Conservation (phyloP, 78 protist genomes). For the Dictyostelium purpureum region DNA sequence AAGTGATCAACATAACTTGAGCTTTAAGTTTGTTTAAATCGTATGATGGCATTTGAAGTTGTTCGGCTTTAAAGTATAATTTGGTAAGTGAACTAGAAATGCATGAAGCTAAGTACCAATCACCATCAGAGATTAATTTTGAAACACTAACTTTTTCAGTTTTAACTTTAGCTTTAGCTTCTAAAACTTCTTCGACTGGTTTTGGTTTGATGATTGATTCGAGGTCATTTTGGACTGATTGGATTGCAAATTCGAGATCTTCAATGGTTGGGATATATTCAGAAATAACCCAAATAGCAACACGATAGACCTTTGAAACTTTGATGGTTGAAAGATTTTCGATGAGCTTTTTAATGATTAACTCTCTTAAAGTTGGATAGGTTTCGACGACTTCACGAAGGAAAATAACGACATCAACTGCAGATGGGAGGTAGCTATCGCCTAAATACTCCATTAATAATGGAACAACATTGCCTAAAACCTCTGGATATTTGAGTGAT, state of each 20-base stretch:
- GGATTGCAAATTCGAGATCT: slow-evolving; percentile 73
- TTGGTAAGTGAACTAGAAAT: slow-evolving; percentile 78
- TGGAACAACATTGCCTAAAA: slow-evolving; percentile 92
- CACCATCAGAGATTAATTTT: slow-evolving; percentile 31
- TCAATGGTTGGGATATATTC: slow-evolving; percentile 80
- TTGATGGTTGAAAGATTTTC: slow-evolving; percentile 68
- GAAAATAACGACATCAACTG: slow-evolving; percentile 86
- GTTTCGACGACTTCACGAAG: slow-evolving; percentile 90
- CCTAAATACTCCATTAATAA: slow-evolving; percentile 92
- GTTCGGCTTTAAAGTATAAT: slow-evolving; percentile 81
- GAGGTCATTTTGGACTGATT: slow-evolving; percentile 50
- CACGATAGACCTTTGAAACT: slow-evolving; percentile 83
- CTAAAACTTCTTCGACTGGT: slow-evolving; percentile 19
- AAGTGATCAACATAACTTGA: slow-evolving; percentile 77
- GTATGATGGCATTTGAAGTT: neutral
- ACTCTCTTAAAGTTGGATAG: slow-evolving; percentile 84
- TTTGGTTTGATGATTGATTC: slow-evolving; percentile 30
- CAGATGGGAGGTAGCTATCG: slow-evolving; percentile 73
- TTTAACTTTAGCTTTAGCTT: slow-evolving; percentile 46
- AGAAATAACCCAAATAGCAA: slow-evolving; percentile 93
- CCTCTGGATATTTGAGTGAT: slow-evolving; percentile 93
- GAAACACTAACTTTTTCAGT: neutral
- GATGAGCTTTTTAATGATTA: slow-evolving; percentile 73
- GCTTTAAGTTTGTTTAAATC: slow-evolving; percentile 60
- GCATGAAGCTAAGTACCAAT: slow-evolving; percentile 38